phyloP scores from a whole-genome alignment of 2,329 filamentous ascomycete genomes.

The Claviceps capensis region DNA sequence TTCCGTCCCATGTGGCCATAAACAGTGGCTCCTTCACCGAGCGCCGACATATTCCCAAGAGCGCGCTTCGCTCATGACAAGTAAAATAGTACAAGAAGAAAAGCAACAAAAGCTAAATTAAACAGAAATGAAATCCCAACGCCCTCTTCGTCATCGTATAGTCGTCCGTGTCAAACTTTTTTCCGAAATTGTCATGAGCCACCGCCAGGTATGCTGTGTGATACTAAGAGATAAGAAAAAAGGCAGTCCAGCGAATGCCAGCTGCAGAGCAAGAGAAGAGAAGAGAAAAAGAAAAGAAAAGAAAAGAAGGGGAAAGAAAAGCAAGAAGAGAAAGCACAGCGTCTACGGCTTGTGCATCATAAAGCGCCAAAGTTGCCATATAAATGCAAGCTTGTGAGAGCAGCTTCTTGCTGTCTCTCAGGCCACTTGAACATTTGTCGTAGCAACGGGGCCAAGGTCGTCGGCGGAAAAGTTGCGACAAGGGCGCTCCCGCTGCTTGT shows the following conservation, averaged over 20 bases:
- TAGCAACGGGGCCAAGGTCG: constrained; percentile 27
- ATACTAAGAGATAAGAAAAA: constrained; percentile 1
- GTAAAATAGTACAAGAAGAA: neutral
- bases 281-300: neutral
- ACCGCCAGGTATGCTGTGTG: constrained; percentile 17
- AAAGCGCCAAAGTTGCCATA: too few species aligned
- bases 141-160: constrained; percentile 15
- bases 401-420: neutral
- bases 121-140: constrained; percentile 10
- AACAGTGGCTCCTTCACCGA: neutral
- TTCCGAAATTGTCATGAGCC: constrained; percentile 10
- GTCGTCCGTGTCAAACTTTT: constrained; percentile 7
- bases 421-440: constrained; percentile 9
- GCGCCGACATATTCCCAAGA: neutral
- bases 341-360: too few species aligned
- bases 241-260: neutral
- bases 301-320: constrained; percentile 1
- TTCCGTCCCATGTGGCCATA: neutral
- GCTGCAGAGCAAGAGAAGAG: neutral
- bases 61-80: neutral
- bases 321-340: too few species aligned
- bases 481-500: constrained; percentile 19
- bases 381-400: too few species aligned
- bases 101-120: constrained; percentile 6
- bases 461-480: constrained; percentile 15